Base-by-base conservation (phyloP, 495 filamentous ascomycete species). In the Talaromyces adpressus region DNA sequence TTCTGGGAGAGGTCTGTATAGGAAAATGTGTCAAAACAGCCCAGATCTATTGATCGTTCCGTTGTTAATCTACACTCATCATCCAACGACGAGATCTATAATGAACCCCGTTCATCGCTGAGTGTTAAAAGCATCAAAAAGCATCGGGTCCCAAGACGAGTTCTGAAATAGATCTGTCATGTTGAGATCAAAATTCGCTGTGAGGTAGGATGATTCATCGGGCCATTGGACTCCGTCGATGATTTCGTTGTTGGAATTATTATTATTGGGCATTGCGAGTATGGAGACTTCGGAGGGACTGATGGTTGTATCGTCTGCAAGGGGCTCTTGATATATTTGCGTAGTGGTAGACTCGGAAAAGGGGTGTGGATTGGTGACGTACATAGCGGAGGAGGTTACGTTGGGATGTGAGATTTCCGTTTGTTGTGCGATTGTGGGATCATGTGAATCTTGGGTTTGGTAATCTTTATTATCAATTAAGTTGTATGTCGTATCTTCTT, bases 81-180 rank as follows among this genome's bases (percentile, higher is more conserved):
- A 2, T 36, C 32, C 32, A 36, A 36, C 6, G 9, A 36, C 3
- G 32, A 36, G 32, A 36, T 36, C 32, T 7, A 36, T 36, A 12
- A 36, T 36, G 11, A 12, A 12, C 6, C 12, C 0, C 6, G 16
- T 18, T 45, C 41, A 45, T n/a, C 12, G 22, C 22, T 23, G 20
- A 16, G 27, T 36, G 32, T 36, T 72, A 47, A 77, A 71, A 51
- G 77, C 65, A 67, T 79, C 76, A 61, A 76, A 72, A 36, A 77
- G 53, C 22, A 29, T 49, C 3, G 72, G 69, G 64, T 79, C 73
- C 23, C 75, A 73, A 60, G 74, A 71, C 16, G 68, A 71, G 20
- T 70, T 74, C 27, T 75, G 69, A n/a, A 79, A 62, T 23, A 78
- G 57, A 69, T 77, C 73, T 12, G 69, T 71, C 71, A 78, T 77